phyloP scores from a whole-genome alignment of 495 filamentous ascomycete species.

The Endocarpon pusillum region DNA sequence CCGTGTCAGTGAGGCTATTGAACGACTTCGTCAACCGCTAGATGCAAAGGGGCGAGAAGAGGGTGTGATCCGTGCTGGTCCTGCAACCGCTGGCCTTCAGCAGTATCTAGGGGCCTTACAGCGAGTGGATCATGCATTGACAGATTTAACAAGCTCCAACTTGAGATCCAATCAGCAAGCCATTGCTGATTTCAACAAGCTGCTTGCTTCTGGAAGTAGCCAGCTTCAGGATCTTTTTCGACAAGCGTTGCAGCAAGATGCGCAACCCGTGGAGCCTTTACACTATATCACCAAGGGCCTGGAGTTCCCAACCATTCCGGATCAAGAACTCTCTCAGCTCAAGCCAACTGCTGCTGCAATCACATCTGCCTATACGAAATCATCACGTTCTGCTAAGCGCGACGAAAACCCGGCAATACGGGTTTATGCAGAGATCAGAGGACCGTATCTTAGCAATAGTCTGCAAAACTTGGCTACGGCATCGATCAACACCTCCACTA shows the following conservation, averaged over 20 bases:
- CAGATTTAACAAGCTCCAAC: conserved; percentile 69
- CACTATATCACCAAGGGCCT: conserved; percentile 86
- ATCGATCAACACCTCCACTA: conserved; percentile 73
- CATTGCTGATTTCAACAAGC: conserved; percentile 55
- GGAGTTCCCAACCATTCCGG: conserved; percentile 46
- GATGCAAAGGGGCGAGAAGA: conserved; percentile 82
- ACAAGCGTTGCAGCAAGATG: conserved; percentile 53
- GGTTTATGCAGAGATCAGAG: conserved; percentile 72
- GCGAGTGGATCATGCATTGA: conserved; percentile 64
- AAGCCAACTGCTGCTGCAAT: conserved; percentile 40
- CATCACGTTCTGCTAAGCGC: conserved; percentile 28
- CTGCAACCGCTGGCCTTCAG: conserved; percentile 57
- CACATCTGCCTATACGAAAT: conserved; percentile 33
- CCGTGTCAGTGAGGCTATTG: conserved; percentile 66
- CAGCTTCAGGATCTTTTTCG: conserved; percentile 73
- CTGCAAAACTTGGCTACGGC: conserved; percentile 74
- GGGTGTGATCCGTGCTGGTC: conserved; percentile 71
- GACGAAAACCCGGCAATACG: conserved; percentile 43
- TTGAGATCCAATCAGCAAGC: conserved; percentile 82
- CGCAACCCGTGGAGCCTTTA: conserved; percentile 65
- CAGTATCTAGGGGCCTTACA: conserved; percentile 84
- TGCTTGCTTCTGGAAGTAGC: conserved; percentile 59
- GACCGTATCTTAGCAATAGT: conserved; percentile 63
- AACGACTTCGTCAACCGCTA: conserved; percentile 69
- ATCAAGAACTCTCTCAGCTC: conserved; percentile 39